Base-by-base conservation (phyloP, 1,284 basidiomycete species). In the Marasmius oreades region DNA sequence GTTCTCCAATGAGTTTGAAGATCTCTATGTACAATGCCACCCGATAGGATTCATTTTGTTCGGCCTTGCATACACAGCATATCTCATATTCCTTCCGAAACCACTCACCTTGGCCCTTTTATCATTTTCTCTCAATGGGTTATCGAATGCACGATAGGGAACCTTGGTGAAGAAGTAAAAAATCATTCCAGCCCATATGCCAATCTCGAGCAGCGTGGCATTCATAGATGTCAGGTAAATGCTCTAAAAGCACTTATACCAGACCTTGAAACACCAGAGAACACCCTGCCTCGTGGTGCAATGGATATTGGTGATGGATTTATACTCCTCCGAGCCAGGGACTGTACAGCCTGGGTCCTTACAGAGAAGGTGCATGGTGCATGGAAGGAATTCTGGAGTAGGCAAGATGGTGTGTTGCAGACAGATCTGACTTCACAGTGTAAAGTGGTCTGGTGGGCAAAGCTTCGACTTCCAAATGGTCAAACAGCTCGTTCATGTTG, bases 91-190 rank as follows among this genome's bases (percentile, higher is more conserved):
- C 57, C 60, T 16, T 24, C 42, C 5, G 67, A 70, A 50, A 56
- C 55, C 7, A 12, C 50, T 10, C 59, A 56, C 1, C 28, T 65
- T 26, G 67, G 69, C 1, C 68, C 67, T 16, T 34, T 52, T 0
- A 55, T 52, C 7, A 57, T 45, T 24, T 59, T 48, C 24, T 58
- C 64, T 2, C 69, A 69, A 48, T 70, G 62, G 57, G 59, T 61
- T 2, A 63, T 70, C 43, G 69, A 70, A 51, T 52, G 59, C 8
- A 65, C 62, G 0, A 69, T 71, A 31, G 68, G 69, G 0, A 67
- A 66, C 46, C 61, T 71, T 5, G 61, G 58, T 1, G 51, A 62
- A 18, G 63, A 69, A 34, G 60, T 71, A 10, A 31, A 53, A 3
- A 65, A 66, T 37, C 67, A 62, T 14, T 65, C 62, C 2, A 63